Base-by-base conservation (phyloP, 371 early-diverging fungal genomes). In the Rhizopus stolonifer region DNA sequence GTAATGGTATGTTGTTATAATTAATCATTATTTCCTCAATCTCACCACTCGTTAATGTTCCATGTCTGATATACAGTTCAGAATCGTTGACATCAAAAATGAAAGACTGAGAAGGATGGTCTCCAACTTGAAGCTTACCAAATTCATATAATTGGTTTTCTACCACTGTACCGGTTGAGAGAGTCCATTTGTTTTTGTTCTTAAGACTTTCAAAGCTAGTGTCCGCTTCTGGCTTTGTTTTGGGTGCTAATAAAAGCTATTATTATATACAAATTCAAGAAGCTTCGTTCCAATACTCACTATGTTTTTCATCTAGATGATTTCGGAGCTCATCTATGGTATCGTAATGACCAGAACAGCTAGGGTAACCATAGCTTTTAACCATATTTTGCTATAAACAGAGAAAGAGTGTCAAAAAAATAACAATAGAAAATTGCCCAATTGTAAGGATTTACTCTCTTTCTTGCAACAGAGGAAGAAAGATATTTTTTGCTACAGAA, bases 41-140 rank as follows among this genome's bases (percentile, higher is more conserved):
- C 23, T 61, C 57, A 38, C 24, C 60, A 38, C 46, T 49, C 23
- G 60, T 60, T 49, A 60, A 49, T 50, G 29, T 38, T 38, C 54
- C 50, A 60, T 54, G 38, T 46, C 50, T 45, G 39, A 60, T 48
- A 39, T 54, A 54, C 54, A 50, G 39, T 54, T 54, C 46, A 54
- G 45, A 49, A 49, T 60, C 50, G 40, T 53, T 49, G 45, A 45
- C 31, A 54, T 49, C 54, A 60, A 60, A 60, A 45, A 60, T 60
- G 19, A 60, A 50, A 22, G 46, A 60, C 46, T 50, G 50, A 54
- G 60, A 54, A 60, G 50, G 54, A 49, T 50, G 50, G 9, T 54
- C 54, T 49, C 40, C n/a, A 46, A 49, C 49, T 60, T 50, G 54
- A 49, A 50, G 42, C 54, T 54, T 60, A 23, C 54, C 54, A 60